Base-by-base conservation (phyloP, 2,329 filamentous ascomycete species). In the Rutstroemia sp. region DNA sequence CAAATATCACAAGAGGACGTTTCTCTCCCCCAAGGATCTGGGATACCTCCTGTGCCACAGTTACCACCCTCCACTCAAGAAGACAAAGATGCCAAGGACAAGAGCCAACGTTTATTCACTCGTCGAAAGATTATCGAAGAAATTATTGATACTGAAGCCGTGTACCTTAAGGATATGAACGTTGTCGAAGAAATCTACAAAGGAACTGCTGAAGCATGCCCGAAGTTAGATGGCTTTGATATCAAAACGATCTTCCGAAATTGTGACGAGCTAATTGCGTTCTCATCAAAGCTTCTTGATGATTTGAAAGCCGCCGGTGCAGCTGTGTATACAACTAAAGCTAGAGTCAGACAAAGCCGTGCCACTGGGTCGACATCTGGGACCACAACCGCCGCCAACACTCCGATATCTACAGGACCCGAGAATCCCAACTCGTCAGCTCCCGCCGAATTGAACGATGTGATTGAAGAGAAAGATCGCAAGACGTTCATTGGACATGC, bases 141-240 rank as follows among this genome's bases (percentile, higher is more conserved):
- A 71, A 77, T 99, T 39, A 81, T 96, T 47, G 91, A 96, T 66
- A 99, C 94, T 0, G 94, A 99, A 70, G 85, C 90, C 49, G 85
- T 87, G 5, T 97, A 95, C 71, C 85, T 95, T 56, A 84, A 90
- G 61, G 94, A 99, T 70, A 92, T 99, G 90, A 96, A 92, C 70
- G 92, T 99, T 53, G 87, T 96, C 2, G 90, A 95, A 67, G 92
- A 97, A 68, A 97, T 99, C 54, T 99, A 97, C 77, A 95, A 95
- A 72, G 91, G 90, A 45, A 97, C 94, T 0, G 89, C 90, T 1
- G 85, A 88, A 63, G 87, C 88, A 10, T 91, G 88, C 56, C 83
- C 90, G 8, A 83, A 90, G 61, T 80, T 96, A 27, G 89, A 88
- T 45, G 76, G 82, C 44, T 88, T 92, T 61, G 95, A 95, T 61